These are phyloP conservation scores for Penicillium sp. DNA, from an alignment of 2,329 filamentous ascomycete genomes.

Conservation along the genomic window DNA sequence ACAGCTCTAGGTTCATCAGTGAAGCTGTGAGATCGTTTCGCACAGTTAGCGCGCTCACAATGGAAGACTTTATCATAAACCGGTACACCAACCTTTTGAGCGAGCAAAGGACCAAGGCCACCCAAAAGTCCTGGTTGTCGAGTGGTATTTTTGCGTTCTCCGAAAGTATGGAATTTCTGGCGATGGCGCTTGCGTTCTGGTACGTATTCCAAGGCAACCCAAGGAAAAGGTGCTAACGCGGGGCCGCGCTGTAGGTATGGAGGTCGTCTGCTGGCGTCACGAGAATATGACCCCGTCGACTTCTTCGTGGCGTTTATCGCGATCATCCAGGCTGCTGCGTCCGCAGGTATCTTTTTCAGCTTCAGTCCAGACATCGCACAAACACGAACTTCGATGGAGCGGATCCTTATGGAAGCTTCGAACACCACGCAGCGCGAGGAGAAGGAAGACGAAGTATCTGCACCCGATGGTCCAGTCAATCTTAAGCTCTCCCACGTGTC, in stretches of 20 bases:
- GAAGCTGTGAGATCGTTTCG: conserved; percentile 76
- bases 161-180: conserved; percentile 68
- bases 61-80: conserved; percentile 68
- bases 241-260: conserved; percentile 61
- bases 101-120: conserved; percentile 64
- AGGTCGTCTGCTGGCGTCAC: conserved; percentile 59
- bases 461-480: neutral
- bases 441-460: neutral
- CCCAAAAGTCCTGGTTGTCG: conserved; percentile 64
- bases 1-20: conserved; percentile 75
- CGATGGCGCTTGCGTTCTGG: conserved; percentile 67
- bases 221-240: neutral
- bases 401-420: conserved; percentile 25
- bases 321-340: conserved; percentile 69
- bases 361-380: conserved; percentile 63
- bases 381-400: neutral
- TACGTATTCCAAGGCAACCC: conserved; percentile 29
- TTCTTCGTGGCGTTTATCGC: conserved; percentile 69
- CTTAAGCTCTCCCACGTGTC: conserved; percentile 64
- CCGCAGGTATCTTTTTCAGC: conserved; percentile 69
- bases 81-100: conserved; percentile 66
- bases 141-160: conserved; percentile 71
- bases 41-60: conserved; percentile 71
- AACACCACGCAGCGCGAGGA: conserved; percentile 30
- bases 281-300: conserved; percentile 53